phyloP scores from a whole-genome alignment of 1,139 yeast genomes.

The Sugiyamaella pinicola region DNA sequence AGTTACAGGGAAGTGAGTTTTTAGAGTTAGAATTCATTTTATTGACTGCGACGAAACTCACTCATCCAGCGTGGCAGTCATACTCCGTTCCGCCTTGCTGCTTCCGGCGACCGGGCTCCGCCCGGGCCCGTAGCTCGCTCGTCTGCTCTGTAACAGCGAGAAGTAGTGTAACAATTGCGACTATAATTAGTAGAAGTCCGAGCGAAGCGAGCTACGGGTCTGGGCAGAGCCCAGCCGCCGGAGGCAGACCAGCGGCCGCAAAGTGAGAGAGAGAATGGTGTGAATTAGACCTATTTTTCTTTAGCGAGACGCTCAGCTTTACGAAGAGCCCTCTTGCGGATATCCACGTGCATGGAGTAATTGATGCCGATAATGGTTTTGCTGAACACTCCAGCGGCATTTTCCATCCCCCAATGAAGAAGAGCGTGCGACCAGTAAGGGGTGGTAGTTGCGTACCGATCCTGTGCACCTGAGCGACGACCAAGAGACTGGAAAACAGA shows the following conservation, averaged over 20 bases:
- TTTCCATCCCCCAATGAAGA: slow-evolving; percentile 82
- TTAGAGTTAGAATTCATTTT: too few species aligned
- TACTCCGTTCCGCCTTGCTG: too few species aligned
- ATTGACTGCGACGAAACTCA: too few species aligned
- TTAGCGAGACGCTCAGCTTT: slow-evolving; percentile 55
- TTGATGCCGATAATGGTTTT: slow-evolving; percentile 68
- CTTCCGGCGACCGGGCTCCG: too few species aligned
- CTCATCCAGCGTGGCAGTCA: too few species aligned
- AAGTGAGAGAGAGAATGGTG: not conserved
- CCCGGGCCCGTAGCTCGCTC: too few species aligned
- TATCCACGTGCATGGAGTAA: slow-evolving; percentile 73
- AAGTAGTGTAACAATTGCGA: too few species aligned
- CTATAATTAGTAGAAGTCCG: too few species aligned
- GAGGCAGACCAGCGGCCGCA: too few species aligned
- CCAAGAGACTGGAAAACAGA: slow-evolving; percentile 71
- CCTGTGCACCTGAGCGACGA: slow-evolving; percentile 90
- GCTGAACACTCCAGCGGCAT: slow-evolving; percentile 80
- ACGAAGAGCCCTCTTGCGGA: slow-evolving; percentile 78
- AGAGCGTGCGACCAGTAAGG: slow-evolving; percentile 96
- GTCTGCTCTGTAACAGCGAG: too few species aligned
- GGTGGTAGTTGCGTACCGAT: slow-evolving; percentile 79
- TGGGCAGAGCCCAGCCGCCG: slow-evolving; percentile 13
- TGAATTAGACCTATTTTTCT: slow-evolving; percentile 18
- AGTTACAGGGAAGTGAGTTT: too few species aligned
- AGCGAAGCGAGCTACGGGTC: too few species aligned